Evolutionary conservation across 2,329 filamentous ascomycete genomes (phyloP).

Genomic region (Clonostachys rhizophaga): DNA sequence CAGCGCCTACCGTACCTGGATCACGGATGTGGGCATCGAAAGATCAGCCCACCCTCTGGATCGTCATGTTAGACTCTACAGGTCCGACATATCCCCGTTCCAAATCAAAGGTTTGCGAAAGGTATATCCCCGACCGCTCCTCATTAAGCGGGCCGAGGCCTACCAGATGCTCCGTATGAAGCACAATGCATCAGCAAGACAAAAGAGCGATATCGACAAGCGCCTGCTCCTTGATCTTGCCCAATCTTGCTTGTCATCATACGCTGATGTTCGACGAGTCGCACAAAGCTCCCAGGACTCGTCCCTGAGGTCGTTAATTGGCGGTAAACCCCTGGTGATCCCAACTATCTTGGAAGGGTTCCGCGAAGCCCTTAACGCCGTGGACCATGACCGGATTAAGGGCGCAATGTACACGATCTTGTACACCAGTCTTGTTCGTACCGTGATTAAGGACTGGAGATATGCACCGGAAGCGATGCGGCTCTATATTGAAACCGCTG

Average conservation of each 20-base stretch:
- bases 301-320: conserved; percentile 85
- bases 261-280: conserved; percentile 92
- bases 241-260: conserved; percentile 83
- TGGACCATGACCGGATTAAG: conserved; percentile 89
- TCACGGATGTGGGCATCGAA: conserved; percentile 95
- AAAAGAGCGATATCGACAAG: conserved; percentile 88
- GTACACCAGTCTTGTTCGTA: conserved; percentile 84
- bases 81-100: conserved; percentile 84
- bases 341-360: conserved; percentile 79
- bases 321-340: conserved; percentile 83
- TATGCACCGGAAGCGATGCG: conserved; percentile 88
- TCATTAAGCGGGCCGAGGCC: conserved; percentile 87
- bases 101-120: conserved; percentile 92
- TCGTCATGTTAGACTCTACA: conserved; percentile 77
- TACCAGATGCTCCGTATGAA: conserved; percentile 93
- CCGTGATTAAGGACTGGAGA: conserved; percentile 87
- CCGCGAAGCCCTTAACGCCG: conserved; percentile 70
- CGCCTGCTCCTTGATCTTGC: conserved; percentile 80
- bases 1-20: conserved; percentile 90
- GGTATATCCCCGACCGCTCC: conserved; percentile 84
- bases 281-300: conserved; percentile 92
- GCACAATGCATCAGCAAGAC: conserved; percentile 84
- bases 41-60: conserved; percentile 91
- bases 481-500: conserved; percentile 83
- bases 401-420: conserved; percentile 88